phyloP scores from a whole-genome alignment of 2,329 filamentous ascomycete genomes.

The Calycina herbarum region DNA sequence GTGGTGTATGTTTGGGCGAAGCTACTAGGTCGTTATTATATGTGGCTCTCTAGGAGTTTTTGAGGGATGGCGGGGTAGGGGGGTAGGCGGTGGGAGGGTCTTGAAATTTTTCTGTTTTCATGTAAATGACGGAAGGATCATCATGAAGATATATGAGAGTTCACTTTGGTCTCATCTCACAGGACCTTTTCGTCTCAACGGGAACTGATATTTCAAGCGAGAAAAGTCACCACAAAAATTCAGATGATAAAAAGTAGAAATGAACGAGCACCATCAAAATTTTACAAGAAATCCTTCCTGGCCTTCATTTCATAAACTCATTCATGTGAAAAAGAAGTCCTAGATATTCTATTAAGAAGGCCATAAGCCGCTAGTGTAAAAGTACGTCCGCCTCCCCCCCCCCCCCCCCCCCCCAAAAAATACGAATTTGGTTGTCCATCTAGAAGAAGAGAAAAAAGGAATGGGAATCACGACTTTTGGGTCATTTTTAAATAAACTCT shows the following conservation, averaged over 20 bases:
- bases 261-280: background rate
- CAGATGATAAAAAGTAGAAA: background rate
- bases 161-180: background rate
- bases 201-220: background rate
- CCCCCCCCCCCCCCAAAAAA: slow-evolving; percentile 14
- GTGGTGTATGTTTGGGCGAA: slow-evolving; percentile 91
- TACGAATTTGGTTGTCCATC: slow-evolving; percentile 15
- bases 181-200: no score
- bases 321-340: background rate
- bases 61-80: background rate
- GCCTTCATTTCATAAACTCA: background rate
- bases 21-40: slow-evolving; percentile 31
- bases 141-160: background rate
- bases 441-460: slow-evolving; percentile 17
- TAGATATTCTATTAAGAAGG: slow-evolving; percentile 30
- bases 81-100: background rate
- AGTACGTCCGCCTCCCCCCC: no score
- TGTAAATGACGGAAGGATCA: no score
- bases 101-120: background rate
- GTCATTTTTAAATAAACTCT: background rate
- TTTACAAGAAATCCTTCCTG: background rate
- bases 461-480: slow-evolving; percentile 18
- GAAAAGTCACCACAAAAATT: background rate
- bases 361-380: slow-evolving; percentile 25
- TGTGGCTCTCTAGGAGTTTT: background rate